Percentiles rank a stretch among this genome's conserved stretches.
These are phyloP conservation scores for Cyclotella atomus DNA, from an alignment of 108 stramenopile genomes.

Conservation along the genomic window DNA sequence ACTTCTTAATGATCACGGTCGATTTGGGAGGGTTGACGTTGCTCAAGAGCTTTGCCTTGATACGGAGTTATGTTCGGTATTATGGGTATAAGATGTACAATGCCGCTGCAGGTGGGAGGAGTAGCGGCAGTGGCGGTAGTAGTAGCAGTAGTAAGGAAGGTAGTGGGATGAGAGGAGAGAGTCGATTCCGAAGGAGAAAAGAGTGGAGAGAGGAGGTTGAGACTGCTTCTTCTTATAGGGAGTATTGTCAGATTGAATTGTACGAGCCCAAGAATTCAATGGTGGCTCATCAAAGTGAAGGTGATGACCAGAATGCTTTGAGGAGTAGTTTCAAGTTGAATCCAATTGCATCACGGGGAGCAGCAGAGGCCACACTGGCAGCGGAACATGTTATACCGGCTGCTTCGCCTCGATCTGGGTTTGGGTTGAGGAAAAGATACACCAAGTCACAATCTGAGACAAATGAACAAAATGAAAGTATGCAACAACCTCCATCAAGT, in stretches of 20 bases:
- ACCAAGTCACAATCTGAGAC: no score
- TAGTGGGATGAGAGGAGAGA: constrained; percentile 13
- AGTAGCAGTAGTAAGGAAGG: constrained; percentile 13
- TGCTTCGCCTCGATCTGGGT: not conserved
- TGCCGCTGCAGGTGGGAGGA: not conserved
- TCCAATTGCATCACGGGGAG: no score
- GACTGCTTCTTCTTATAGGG: constrained; percentile 51
- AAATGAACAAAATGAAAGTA: not conserved
- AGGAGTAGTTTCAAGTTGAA: no score
- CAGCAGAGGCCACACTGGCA: no score
- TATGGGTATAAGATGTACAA: constrained; percentile 31
- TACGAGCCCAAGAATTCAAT: constrained; percentile 39
- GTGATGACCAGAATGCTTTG: no score
- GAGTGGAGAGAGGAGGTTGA: constrained; percentile 75
- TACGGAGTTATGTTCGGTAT: constrained; percentile 40
- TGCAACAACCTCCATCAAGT: not conserved
- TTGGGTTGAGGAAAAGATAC: not conserved
- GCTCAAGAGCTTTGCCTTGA: constrained; percentile 74
- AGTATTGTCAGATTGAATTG: constrained; percentile 72
- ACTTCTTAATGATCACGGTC: constrained; percentile 80
- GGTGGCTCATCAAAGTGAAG: no score
- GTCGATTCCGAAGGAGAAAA: constrained; percentile 58
- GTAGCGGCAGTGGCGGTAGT: constrained; percentile 1
- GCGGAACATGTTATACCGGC: not conserved
- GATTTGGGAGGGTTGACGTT: constrained; percentile 65